Evolutionary conservation across 78 protist species (phyloP).

Genomic region (Thecamonas trahens): DNA sequence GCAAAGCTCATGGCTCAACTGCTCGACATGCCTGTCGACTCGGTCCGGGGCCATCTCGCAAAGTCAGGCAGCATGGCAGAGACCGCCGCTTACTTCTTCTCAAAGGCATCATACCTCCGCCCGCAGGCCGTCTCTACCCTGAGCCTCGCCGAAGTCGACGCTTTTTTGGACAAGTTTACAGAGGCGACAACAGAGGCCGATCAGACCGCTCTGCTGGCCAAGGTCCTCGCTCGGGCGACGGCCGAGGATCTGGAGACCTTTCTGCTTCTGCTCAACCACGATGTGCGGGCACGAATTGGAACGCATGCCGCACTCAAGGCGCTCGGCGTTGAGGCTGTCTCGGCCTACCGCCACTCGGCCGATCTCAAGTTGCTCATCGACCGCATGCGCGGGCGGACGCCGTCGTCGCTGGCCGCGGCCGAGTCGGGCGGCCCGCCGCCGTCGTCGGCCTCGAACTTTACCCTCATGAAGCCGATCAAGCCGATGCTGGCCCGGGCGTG

Average conservation of each 20-base stretch:
- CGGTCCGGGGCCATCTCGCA: constrained; percentile 33
- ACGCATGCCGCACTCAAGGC: not conserved
- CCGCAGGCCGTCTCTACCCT: too few relatives aligned
- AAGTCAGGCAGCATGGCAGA: constrained; percentile 60
- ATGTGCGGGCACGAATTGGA: constrained; percentile 14
- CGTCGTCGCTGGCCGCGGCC: too few relatives aligned
- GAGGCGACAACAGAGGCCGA: not conserved
- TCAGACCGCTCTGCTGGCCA: not conserved
- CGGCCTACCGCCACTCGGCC: not conserved
- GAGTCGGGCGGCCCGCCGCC: not conserved
- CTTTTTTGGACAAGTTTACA: constrained; percentile 32
- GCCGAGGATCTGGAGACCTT: not conserved
- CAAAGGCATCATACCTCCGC: not conserved
- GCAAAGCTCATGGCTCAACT: constrained; percentile 33
- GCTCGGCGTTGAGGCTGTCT: not conserved
- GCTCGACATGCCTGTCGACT: constrained; percentile 13
- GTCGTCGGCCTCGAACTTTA: not conserved
- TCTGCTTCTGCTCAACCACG: not conserved
- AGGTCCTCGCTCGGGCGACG: not conserved
- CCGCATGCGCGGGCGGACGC: too few relatives aligned
- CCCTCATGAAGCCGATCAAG: constrained; percentile 56
- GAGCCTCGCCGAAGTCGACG: not conserved
- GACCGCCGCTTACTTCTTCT: constrained; percentile 13
- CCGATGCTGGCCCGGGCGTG: constrained; percentile 76
- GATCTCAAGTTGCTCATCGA: not conserved